phyloP scores from a whole-genome alignment of 805 yeast species.

The Ogataea polymorpha region DNA sequence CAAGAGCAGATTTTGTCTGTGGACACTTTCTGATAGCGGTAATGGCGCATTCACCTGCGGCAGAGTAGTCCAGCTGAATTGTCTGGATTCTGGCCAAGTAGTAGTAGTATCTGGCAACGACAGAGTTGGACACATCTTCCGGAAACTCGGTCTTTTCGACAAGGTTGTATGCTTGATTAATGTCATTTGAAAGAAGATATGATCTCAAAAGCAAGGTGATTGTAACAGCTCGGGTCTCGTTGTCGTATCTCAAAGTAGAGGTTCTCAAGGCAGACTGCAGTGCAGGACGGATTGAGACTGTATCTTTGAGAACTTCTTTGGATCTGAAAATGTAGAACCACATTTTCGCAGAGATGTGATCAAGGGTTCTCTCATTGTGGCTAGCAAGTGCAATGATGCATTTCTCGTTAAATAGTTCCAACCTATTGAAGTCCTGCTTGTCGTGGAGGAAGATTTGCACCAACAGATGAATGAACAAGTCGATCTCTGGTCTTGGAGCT shows the following conservation, averaged over 20 bases:
- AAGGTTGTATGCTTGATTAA: slow-evolving; percentile 83
- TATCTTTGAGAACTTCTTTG: slow-evolving; percentile 57
- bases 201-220: slow-evolving; percentile 83
- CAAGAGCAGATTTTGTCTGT: slow-evolving; percentile 77
- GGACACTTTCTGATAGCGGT: slow-evolving; percentile 98
- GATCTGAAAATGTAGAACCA: slow-evolving; percentile 90
- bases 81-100: slow-evolving; percentile 89
- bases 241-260: slow-evolving; percentile 87
- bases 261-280: slow-evolving; percentile 77
- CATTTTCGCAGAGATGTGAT: slow-evolving; percentile 80
- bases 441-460: slow-evolving; percentile 77
- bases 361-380: slow-evolving; percentile 80
- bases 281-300: slow-evolving; percentile 61
- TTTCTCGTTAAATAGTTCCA: slow-evolving; percentile 51
- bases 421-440: slow-evolving; percentile 43
- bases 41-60: slow-evolving; percentile 84
- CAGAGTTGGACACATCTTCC: slow-evolving; percentile 68
- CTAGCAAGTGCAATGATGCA: slow-evolving; percentile 52
- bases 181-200: slow-evolving; percentile 73
- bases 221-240: slow-evolving; percentile 84
- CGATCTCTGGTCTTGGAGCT: slow-evolving; percentile 70
- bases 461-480: slow-evolving; percentile 73
- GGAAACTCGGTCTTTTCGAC: slow-evolving; percentile 90
- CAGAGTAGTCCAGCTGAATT: slow-evolving; percentile 86
- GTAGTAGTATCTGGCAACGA: slow-evolving; percentile 88